Conservation (phyloP, 495 filamentous ascomycete species). For the Lindgomyces ingoldianus region DNA sequence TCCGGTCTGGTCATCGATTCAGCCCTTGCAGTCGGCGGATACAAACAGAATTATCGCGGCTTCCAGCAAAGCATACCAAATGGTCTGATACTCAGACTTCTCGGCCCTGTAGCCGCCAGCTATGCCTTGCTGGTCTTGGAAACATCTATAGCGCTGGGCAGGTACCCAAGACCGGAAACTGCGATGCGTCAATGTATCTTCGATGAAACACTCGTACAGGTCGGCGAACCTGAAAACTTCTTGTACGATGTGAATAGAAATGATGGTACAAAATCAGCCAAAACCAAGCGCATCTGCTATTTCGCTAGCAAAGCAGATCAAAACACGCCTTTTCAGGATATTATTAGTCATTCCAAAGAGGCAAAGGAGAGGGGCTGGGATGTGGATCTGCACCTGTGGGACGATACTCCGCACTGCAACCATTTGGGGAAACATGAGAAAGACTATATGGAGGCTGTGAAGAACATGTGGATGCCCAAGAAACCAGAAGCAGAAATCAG, state of each 20-base stretch:
- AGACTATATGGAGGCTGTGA: slow-evolving; percentile 3
- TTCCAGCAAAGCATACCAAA: background rate
- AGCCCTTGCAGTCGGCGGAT: background rate
- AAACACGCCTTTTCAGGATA: background rate
- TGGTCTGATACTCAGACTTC: background rate
- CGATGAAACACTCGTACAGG: background rate
- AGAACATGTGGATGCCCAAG: background rate
- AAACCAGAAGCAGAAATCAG: slow-evolving; percentile 22
- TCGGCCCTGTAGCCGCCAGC: background rate
- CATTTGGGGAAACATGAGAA: slow-evolving; percentile 1
- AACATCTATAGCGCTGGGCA: background rate
- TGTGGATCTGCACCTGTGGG: background rate
- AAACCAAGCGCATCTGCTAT: background rate
- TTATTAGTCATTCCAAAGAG: slow-evolving; percentile 5
- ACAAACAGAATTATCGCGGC: background rate
- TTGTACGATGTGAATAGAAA: too few species aligned
- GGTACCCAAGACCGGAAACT: background rate
- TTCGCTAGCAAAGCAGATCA: background rate
- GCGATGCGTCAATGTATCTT: background rate
- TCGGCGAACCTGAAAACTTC: too few species aligned
- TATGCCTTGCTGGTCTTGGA: background rate
- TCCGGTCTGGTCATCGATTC: slow-evolving; percentile 7
- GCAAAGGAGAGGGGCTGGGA: slow-evolving; percentile 1
- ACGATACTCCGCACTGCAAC: slow-evolving; percentile 13
- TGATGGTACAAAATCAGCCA: background rate